Evolutionary conservation across 805 yeast genomes (phyloP), one percentile per base, ranked within the genome.

Genomic region (Spathaspora boniae): DNA sequence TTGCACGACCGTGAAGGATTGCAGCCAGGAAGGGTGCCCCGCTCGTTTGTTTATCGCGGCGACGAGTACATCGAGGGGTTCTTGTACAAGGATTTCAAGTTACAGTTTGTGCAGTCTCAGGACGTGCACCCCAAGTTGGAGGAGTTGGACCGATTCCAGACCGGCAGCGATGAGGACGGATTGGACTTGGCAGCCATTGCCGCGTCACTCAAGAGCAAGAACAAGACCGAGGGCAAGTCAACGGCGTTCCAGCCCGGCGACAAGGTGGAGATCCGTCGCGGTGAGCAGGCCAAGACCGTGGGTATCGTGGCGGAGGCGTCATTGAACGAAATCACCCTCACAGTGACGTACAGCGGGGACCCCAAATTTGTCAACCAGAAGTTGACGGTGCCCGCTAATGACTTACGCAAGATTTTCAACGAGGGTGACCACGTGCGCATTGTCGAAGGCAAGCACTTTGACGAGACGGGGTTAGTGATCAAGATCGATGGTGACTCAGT

Each of bases 341-440:
- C 63, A 28, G 66, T 76, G 9, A 72, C 75, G 18, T 72, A 72
- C 37, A 65, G 69, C 42, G 76, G 80, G 12, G 93, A 83, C 46
- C 60, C 68, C 22, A 74, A 66, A 40, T 67, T 70, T 41, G 65
- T 76, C 39, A 60, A 74, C 41, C 80, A 77, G 45, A 68, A 71
- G 47, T 71, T 89, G 45, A 95, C 93, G 41, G 82, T 89, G 33
- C 96, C 97, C 22, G 74, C 82, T 3, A 72, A 76, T 29, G 81
- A 86, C 43, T 69, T 93, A 52, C 78, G 97, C 55, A 93, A 93
- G 57, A 78, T 85, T 36, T 91, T 91, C 60, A 63, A 74, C 35
- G 79, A 86, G 27, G 98, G 98, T 71, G 98, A 91, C 58, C 97
- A 93, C 58, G 96, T 93, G 16, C 81, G 95, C 39, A 93, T 91